A percentile compares a stretch with the other conserved stretches of the same genome.
Conservation (phyloP, 2,329 filamentous ascomycete species). For the Aspergillus nomiae region DNA sequence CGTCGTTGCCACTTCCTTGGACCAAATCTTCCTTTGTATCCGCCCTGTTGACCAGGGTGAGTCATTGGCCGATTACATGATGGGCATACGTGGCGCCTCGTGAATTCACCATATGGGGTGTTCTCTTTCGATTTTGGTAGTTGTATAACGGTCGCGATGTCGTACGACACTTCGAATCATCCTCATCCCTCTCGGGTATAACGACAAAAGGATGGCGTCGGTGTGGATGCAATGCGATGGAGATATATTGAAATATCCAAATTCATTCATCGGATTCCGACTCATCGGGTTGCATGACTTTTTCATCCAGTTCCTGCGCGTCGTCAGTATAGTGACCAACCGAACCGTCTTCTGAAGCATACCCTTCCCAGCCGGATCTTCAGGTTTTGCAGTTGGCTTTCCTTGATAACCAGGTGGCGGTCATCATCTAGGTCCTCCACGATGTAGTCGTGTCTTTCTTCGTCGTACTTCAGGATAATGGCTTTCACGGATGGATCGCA, state of each 20-base stretch:
- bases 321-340: slow-evolving; percentile 1
- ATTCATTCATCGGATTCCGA: slow-evolving; percentile 43
- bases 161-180: not conserved
- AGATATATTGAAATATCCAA: not conserved
- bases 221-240: not conserved
- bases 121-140: not conserved
- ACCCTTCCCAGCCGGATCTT: slow-evolving; percentile 47
- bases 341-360: slow-evolving; percentile 9
- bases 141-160: too few species aligned
- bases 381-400: slow-evolving; percentile 46
- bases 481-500: slow-evolving; percentile 53
- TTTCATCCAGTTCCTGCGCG: slow-evolving; percentile 50
- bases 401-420: slow-evolving; percentile 48
- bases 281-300: slow-evolving; percentile 50
- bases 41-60: not conserved
- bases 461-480: slow-evolving; percentile 52
- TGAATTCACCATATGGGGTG: not conserved
- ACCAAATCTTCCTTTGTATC: not conserved
- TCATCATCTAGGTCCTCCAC: slow-evolving; percentile 52
- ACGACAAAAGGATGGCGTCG: not conserved
- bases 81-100: not conserved
- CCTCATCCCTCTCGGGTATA: not conserved
- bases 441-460: slow-evolving; percentile 50
- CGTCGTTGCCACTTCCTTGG: not conserved
- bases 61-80: not conserved